Evolutionary conservation across 495 filamentous ascomycete genomes (phyloP), one percentile per base, ranked within the genome.

Genomic region (Trichoderma parareesei): DNA sequence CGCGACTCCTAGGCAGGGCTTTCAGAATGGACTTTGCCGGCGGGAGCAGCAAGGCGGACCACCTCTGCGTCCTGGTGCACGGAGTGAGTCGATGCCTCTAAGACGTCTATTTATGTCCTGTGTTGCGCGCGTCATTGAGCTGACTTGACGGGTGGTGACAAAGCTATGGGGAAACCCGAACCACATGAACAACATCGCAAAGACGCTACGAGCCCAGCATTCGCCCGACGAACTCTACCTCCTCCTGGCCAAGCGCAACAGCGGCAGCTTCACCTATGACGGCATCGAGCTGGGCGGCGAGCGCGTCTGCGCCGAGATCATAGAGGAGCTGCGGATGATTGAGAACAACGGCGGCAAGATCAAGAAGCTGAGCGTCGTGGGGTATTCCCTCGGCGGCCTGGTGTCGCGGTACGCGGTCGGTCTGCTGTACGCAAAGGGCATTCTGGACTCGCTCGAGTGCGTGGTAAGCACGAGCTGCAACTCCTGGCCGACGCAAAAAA

Each of bases 21-120:
- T n/a, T 57, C 53, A 74, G 71, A 69, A 63, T 63, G 61, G 73
- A 80, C 55, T 76, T 74, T 65, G 74, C 67, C 49, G 76, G 78
- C 38, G 75, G 76, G 38, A 74, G 71, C 65, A 9, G 64, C 33
- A 70, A 72, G 27, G 78, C 78, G 37, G 80, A 90, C 64, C 93
- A 97, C 75, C 85, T 98, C 49, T 91, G 88, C 73, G 91, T 98
- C n/a, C 79, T 98, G n/a, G 87, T 97, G 42, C 93, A 97, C 76
- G 93, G 93, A 42, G 92, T 94, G 83, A 48, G 71, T 73, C 33
- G 66, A 61, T 67, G 1, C 27, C 2, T 27, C 2, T 27, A 27
- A 27, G 59, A 61, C 38, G 9, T 60, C n/a, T n/a, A n/a, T n/a
- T n/a, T n/a, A n/a, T n/a, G n/a, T n/a, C 38, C 65, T 65, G 55